Evolutionary conservation across 192 early-diverging fungal species (phyloP), one percentile per base, ranked within the genome.

Genomic region (Lunasporangiospora selenospora): DNA sequence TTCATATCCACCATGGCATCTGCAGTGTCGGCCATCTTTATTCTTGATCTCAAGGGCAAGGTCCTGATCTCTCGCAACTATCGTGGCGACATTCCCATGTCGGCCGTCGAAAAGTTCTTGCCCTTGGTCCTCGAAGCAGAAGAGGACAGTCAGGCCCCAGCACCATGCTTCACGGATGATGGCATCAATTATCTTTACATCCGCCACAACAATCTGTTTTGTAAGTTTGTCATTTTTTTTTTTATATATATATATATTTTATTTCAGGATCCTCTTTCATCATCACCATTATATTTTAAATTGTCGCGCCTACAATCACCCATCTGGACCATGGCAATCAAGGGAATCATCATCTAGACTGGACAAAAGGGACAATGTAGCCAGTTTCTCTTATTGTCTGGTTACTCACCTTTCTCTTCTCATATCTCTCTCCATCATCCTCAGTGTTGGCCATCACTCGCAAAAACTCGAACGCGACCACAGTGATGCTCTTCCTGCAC

Each of bases 31-130:
- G 85, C 94, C 58, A 81, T 99, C 31, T 98, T 96, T 80, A 88
- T 97, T 57, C 79, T 99, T 33, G 97, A 99, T 81, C 79, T 98
- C 36, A 99, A 99, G 86, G 97, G 97, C 70, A 99, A 99, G 84
- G 92, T 96, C 51, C 91, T 99, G 53, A 99, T 99, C 75, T 93
- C 95, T 10, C 86, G 97, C 29, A 95, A 98, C 82, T 99, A 97
- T 78, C 88, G 97, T 21, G 97, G 97, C 6, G 97, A 99, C 78
- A 96, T 99, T 67, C 96, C 97, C 58, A 92, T 97, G 88, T 85
- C 84, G 42, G 90, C 94, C 23, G 92, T 96, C 54, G 97, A 99
- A 44, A 95, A 95, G 77, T 99, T 99, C 76, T 95, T 99, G 95
- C 94, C 95, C 12, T 77, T 99, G 69, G 84, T 99, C 29, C 81